Conservation (phyloP, 2,329 filamentous ascomycete genomes). For the Fulvia fulva region DNA sequence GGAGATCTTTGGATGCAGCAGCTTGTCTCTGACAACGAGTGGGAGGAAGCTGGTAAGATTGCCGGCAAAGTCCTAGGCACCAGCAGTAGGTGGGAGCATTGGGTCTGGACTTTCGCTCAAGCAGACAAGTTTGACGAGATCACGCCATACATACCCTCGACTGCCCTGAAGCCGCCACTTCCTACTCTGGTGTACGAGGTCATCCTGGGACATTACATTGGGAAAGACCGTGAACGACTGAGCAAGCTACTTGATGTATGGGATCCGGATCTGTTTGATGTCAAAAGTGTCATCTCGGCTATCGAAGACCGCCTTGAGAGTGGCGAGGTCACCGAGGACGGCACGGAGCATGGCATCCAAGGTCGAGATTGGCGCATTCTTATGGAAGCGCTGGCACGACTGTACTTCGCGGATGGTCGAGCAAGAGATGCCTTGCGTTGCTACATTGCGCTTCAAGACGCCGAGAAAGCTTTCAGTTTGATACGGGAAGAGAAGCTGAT, state of each 20-base stretch:
- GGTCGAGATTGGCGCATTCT: slow-evolving; percentile 81
- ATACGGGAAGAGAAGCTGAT: slow-evolving; percentile 88
- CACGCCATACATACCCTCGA: slow-evolving; percentile 72
- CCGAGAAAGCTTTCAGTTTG: slow-evolving; percentile 79
- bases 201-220: slow-evolving; percentile 82
- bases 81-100: slow-evolving; percentile 85
- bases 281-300: slow-evolving; percentile 66
- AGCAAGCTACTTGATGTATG: slow-evolving; percentile 76
- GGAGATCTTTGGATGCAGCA: slow-evolving; percentile 93
- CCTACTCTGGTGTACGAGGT: slow-evolving; percentile 82
- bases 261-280: slow-evolving; percentile 80
- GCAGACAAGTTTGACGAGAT: slow-evolving; percentile 88
- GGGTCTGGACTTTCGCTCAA: slow-evolving; percentile 88
- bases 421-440: slow-evolving; percentile 80
- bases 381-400: slow-evolving; percentile 77
- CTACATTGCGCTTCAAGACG: slow-evolving; percentile 88
- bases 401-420: slow-evolving; percentile 77
- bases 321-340: slow-evolving; percentile 70
- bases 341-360: slow-evolving; percentile 66
- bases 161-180: slow-evolving; percentile 72
- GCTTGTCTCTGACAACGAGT: slow-evolving; percentile 69
- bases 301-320: slow-evolving; percentile 79
- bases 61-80: slow-evolving; percentile 79
- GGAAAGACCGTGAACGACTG: slow-evolving; percentile 69
- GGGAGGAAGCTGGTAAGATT: slow-evolving; percentile 72